A percentile compares a stretch with the other conserved stretches of the same genome.
Evolutionary conservation across 257 asterid genomes (phyloP).

Genomic region (Parsonsia alboflavescens): DNA sequence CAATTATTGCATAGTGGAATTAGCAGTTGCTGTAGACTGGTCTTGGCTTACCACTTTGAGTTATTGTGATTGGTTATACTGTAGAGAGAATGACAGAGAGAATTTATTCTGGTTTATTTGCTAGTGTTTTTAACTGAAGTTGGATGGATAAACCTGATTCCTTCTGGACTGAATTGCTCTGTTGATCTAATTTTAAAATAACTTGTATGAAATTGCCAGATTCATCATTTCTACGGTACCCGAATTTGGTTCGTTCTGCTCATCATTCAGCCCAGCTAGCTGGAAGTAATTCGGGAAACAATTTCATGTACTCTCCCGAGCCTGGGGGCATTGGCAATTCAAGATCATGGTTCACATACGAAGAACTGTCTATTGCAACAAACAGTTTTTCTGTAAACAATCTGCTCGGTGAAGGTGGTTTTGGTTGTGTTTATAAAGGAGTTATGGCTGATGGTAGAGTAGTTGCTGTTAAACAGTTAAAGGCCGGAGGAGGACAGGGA

Average conservation of each 20-base stretch:
- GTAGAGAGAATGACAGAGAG: neutral
- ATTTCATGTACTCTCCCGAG: slow-evolving; percentile 47
- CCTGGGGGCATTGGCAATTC: slow-evolving; percentile 56
- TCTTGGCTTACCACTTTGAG: neutral
- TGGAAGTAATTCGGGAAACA: slow-evolving; percentile 50
- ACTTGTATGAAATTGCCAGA: slow-evolving; percentile 28
- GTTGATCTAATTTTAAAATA: neutral
- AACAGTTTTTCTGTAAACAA: slow-evolving; percentile 43
- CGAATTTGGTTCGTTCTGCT: slow-evolving; percentile 19
- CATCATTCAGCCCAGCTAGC: slow-evolving; percentile 43
- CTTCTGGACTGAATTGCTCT: neutral
- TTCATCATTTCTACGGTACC: slow-evolving; percentile 59
- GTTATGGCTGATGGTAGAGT: slow-evolving; percentile 61
- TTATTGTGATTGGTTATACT: neutral
- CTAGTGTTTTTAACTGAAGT: neutral
- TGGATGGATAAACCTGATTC: slow-evolving; percentile 2
- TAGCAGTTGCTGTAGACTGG: neutral
- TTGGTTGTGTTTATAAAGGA: slow-evolving; percentile 86
- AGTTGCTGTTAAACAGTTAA: slow-evolving; percentile 86
- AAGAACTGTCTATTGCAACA: slow-evolving; percentile 67
- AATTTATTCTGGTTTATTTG: neutral
- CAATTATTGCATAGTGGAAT: neutral
- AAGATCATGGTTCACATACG: slow-evolving; percentile 68
- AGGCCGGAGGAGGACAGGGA: slow-evolving; percentile 89
- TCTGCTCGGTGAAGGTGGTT: slow-evolving; percentile 85